Conservation (phyloP, 83 land plant species). For the Picea abies region DNA sequence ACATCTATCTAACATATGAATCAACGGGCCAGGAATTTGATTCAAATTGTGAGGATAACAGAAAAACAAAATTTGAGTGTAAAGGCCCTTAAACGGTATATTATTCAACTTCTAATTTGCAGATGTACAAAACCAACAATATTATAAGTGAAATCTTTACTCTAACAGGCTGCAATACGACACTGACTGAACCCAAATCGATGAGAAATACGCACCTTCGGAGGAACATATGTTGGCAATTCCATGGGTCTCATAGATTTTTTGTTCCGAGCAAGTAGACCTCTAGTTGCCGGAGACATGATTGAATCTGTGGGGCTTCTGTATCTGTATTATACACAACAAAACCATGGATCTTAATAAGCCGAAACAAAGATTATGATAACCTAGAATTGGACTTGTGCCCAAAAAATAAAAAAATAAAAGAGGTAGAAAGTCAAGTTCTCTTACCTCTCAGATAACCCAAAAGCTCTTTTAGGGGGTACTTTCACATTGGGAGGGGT, state of each 20-base stretch:
- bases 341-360: neutral
- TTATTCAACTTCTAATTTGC: no score
- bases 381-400: neutral
- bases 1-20: no score
- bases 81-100: no score
- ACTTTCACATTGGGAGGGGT: constrained; percentile 19
- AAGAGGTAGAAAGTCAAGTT: neutral
- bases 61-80: no score
- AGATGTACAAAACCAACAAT: neutral
- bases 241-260: constrained; percentile 18
- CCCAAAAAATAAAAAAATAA: neutral
- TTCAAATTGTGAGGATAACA: no score
- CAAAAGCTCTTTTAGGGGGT: constrained; percentile 11
- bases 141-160: neutral
- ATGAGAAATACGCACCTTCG: constrained; percentile 26
- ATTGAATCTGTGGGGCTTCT: constrained; percentile 54
- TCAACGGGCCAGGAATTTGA: no score
- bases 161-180: neutral
- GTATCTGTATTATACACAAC: constrained; percentile 23
- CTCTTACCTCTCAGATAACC: constrained; percentile 11
- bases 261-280: constrained; percentile 40
- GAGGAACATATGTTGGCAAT: constrained; percentile 35
- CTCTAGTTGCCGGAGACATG: constrained; percentile 51
- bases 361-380: no score
- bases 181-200: neutral